These are phyloP conservation scores for Puccinellia tenuiflora DNA, from an alignment of 176 grass and related monocot genomes.

Conservation along the genomic window DNA sequence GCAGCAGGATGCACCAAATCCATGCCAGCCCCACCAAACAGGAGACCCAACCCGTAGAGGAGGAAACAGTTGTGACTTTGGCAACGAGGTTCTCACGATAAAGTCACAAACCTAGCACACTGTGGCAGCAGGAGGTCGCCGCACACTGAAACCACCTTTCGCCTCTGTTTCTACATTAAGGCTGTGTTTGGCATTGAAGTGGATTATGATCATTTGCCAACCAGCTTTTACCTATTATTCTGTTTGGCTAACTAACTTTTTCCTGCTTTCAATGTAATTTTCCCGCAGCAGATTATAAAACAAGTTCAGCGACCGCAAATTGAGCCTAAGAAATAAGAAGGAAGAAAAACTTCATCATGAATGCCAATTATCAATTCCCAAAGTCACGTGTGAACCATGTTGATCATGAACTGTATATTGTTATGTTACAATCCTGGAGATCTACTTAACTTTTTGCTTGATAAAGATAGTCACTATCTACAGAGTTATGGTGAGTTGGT, in stretches of 20 bases:
- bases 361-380: not conserved
- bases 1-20: too few relatives aligned
- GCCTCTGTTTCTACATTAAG: not conserved
- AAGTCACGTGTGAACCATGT: not conserved
- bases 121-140: too few relatives aligned
- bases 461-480: not conserved
- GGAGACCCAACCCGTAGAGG: too few relatives aligned
- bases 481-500: constrained; percentile 4
- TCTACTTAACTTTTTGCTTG: not conserved
- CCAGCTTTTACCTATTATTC: not conserved
- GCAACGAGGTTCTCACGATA: not conserved
- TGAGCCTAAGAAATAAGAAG: not conserved
- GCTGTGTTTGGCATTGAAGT: not conserved
- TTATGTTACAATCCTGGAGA: not conserved
- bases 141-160: not conserved
- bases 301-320: too few relatives aligned
- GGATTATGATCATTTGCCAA: not conserved
- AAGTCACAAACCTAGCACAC: not conserved
- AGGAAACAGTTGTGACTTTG: too few relatives aligned
- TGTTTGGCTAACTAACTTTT: not conserved
- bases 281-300: not conserved
- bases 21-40: too few relatives aligned
- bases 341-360: not conserved
- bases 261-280: not conserved
- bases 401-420: not conserved